Evolutionary conservation across 495 filamentous ascomycete genomes (phyloP).

Genomic region (Immersiella caudata): DNA sequence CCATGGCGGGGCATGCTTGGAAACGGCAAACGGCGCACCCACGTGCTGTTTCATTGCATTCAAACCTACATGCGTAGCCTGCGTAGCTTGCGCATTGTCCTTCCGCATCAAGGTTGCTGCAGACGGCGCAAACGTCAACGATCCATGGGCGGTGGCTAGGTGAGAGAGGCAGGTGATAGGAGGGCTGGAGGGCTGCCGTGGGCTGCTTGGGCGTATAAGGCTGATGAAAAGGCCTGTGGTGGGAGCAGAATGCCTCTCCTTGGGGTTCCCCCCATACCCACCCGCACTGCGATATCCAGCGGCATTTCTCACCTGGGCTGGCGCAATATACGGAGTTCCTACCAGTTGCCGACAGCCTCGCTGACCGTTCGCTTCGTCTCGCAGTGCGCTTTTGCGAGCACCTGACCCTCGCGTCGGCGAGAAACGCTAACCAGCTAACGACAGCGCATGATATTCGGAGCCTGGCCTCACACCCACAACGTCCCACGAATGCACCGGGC

Average conservation of each 20-base stretch:
- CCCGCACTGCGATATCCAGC: not conserved
- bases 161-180: not conserved
- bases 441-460: constrained; percentile 4
- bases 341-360: not conserved
- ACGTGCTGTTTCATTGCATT: constrained; percentile 23
- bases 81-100: constrained; percentile 12
- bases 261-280: constrained; percentile 2
- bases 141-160: not conserved
- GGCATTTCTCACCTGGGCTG: constrained; percentile 16
- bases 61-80: not conserved
- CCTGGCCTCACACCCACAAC: not conserved
- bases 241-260: constrained; percentile 3
- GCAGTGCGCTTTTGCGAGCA: not conserved
- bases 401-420: constrained; percentile 10
- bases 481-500: not conserved
- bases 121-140: not conserved
- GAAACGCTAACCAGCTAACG: constrained; percentile 10
- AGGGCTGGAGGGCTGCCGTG: constrained; percentile 4
- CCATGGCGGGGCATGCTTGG: not conserved
- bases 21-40: constrained; percentile 20
- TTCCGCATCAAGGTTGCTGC: constrained; percentile 20
- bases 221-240: constrained; percentile 15
- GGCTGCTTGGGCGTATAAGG: constrained; percentile 15
- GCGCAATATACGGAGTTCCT: not conserved
- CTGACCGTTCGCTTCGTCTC: constrained; percentile 5